Conservation (phyloP, 345 rosid genomes). For the Diplotaxis tenuifolia region DNA sequence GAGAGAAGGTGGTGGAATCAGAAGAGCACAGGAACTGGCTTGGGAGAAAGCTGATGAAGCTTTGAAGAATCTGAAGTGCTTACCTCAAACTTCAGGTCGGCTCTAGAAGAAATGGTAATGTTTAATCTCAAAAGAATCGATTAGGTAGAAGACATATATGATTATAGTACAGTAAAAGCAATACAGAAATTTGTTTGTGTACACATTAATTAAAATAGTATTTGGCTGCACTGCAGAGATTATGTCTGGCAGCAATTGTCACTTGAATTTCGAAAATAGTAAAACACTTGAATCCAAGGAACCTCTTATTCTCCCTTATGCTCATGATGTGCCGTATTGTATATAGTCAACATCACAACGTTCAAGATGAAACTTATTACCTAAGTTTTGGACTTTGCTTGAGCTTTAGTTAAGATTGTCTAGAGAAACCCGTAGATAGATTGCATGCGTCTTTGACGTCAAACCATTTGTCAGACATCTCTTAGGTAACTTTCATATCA, state of each 20-base stretch:
- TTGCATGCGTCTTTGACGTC: constrained; percentile 86
- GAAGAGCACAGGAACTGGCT: constrained; percentile 67
- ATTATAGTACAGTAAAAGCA: constrained; percentile 1
- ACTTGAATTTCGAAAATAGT: background rate
- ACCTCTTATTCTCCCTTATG: background rate
- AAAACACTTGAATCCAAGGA: background rate
- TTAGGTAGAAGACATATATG: constrained; percentile 30
- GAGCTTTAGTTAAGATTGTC: background rate
- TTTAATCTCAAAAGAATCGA: constrained; percentile 82
- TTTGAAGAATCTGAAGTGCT: constrained; percentile 55
- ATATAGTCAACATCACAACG: background rate
- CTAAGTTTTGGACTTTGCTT: background rate
- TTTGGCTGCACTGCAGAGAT: constrained; percentile 6
- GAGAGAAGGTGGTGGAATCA: constrained; percentile 2
- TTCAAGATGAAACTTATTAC: background rate
- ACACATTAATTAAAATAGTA: background rate
- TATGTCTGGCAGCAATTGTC: constrained; percentile 2
- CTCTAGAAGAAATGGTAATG: constrained; percentile 74
- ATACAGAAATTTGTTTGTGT: constrained; percentile 15
- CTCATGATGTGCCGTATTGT: background rate
- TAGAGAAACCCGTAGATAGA: background rate
- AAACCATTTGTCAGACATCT: constrained; percentile 89
- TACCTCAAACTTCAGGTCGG: constrained; percentile 54
- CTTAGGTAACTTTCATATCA: constrained; percentile 49
- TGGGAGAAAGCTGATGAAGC: constrained; percentile 68